Base-by-base conservation (phyloP, 2,329 filamentous ascomycete species). In the Lecanicillium sp. region DNA sequence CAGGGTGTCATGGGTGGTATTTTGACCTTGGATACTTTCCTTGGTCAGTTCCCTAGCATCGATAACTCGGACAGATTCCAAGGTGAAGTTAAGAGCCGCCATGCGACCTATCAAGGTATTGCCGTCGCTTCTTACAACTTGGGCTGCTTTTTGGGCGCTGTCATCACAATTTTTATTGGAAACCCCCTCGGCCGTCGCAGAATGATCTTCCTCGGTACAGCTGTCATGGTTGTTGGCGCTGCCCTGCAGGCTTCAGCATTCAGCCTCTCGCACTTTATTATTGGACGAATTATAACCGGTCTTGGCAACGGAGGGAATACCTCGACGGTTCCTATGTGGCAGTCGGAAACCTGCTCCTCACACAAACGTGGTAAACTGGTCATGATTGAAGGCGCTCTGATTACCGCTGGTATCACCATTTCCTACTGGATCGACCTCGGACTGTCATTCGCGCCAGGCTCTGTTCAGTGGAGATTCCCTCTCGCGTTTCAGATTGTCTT, bases 1-100 rank as follows among this genome's bases (percentile, higher is more conserved):
- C 80, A 84, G 59, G 79, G 83, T 53, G 80, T 86, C 9, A 87
- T 85, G 70, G 83, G 80, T 33, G 80, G 80, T 41, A 77, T 90
- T 46, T 64, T 90, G 41, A 85, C 82, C 3, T 71, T 89, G 9
- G 60, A 64, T 19, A 61, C 75, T 48, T 80, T 81, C 53, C 64
- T 79, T 14, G 42, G 51, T 2, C 75, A 71, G 51, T 81, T 82
- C 57, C 59, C 75, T 29, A 73, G 71, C 4, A 65, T 48, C 51
- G 61, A 70, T 15, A 59, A 70, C 5, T 70, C 48, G 3, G 52
- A 50, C n/a, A 43, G 44, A 1, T 14, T 5, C 25, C 46, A 1
- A 38, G 51, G 2, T 52, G n/a, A n/a, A n/a, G n/a, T 64, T 38
- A 56, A 55, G 35, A 60, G 62, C 25, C 50, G 56, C 40, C 67